Evolutionary conservation across 495 filamentous ascomycete species (phyloP).

Genomic region (Articulospora tetracladia): DNA sequence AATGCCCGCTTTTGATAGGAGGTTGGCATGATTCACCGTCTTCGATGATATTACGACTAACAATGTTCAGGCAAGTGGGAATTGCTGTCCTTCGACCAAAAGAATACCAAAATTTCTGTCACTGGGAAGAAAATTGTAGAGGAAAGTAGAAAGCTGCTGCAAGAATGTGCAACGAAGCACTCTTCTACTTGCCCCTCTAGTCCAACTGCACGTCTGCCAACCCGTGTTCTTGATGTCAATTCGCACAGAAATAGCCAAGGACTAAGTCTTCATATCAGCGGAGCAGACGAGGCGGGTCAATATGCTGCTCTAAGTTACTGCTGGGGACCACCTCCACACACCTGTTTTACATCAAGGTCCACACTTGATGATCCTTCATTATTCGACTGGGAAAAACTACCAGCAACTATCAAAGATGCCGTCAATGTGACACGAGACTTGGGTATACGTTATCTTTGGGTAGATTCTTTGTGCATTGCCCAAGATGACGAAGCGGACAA

Average conservation of each 20-base stretch:
- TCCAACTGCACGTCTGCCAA: too few species aligned
- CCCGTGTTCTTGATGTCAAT: not conserved
- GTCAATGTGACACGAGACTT: conserved; percentile 17
- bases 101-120: too few species aligned
- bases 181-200: too few species aligned
- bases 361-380: not conserved
- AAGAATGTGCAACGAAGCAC: too few species aligned
- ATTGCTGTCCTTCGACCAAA: too few species aligned
- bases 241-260: not conserved
- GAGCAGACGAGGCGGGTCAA: not conserved
- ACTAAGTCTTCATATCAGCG: not conserved
- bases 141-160: too few species aligned
- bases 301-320: conserved; percentile 22
- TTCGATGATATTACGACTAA: too few species aligned
- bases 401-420: conserved; percentile 21
- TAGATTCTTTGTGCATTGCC: conserved; percentile 24
- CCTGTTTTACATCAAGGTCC: conserved; percentile 5
- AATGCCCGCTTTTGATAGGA: too few species aligned
- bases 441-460: conserved; percentile 26
- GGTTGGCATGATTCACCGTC: too few species aligned
- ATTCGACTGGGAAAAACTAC: conserved; percentile 5
- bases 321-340: conserved; percentile 17
- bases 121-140: too few species aligned
- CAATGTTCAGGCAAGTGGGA: too few species aligned
- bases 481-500: conserved; percentile 22